phyloP scores from a whole-genome alignment of 2,329 filamentous ascomycete genomes.

The Zymoseptoria ardabiliae region DNA sequence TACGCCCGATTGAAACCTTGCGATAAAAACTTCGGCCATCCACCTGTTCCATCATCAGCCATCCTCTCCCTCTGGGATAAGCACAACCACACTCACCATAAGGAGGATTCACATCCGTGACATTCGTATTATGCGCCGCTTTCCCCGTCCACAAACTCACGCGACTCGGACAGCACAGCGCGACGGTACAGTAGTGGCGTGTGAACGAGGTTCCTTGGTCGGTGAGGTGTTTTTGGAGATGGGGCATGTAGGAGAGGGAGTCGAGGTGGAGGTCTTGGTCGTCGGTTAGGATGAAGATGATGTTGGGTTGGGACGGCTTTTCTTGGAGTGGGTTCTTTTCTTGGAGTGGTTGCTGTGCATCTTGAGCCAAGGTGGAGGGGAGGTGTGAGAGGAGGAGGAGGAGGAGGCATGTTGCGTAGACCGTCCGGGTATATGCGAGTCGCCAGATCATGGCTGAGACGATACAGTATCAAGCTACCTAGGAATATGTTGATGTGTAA shows the following conservation, averaged over 20 bases:
- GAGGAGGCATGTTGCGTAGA: background rate
- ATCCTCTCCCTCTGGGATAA: background rate
- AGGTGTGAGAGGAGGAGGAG: background rate
- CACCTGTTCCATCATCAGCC: constrained; percentile 30
- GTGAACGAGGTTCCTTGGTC: constrained; percentile 53
- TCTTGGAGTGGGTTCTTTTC: background rate
- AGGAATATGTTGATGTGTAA: background rate
- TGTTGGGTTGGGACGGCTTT: constrained; percentile 40
- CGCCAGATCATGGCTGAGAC: too few relatives aligned
- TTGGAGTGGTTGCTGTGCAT: background rate
- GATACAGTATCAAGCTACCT: too few relatives aligned
- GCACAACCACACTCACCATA: constrained; percentile 36
- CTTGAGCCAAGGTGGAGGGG: background rate
- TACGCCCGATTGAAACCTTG: constrained; percentile 61
- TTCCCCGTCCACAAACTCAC: constrained; percentile 60
- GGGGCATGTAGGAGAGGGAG: constrained; percentile 55
- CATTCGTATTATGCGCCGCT: constrained; percentile 63
- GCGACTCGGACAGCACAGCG: constrained; percentile 61
- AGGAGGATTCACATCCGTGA: constrained; percentile 52
- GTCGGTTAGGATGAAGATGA: constrained; percentile 61
- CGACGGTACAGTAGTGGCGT: constrained; percentile 59
- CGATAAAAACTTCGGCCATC: constrained; percentile 59
- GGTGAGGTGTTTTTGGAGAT: constrained; percentile 49
- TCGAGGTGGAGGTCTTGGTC: constrained; percentile 59
- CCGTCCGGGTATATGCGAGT: background rate